phyloP scores from a whole-genome alignment of 805 yeast genomes.

The Candida parachauliodes region DNA sequence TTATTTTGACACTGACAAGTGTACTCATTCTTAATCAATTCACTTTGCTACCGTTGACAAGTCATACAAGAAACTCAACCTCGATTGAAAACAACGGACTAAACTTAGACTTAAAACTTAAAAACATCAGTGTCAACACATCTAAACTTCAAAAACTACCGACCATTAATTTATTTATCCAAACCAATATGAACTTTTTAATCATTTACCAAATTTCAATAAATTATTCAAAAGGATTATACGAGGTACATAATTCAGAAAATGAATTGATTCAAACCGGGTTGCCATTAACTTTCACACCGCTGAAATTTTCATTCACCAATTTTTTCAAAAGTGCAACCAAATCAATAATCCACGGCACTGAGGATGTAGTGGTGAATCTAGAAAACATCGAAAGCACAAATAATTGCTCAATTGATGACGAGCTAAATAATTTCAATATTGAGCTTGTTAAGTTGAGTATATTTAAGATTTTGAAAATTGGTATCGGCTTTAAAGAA shows the following conservation, averaged over 20 bases:
- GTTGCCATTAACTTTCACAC: slow-evolving; percentile 27
- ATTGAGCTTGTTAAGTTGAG: slow-evolving; percentile 27
- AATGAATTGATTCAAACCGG: slow-evolving; percentile 32
- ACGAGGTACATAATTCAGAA: slow-evolving; percentile 26
- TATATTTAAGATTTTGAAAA: slow-evolving; percentile 30
- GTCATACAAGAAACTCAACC: slow-evolving; percentile 41
- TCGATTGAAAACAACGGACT: slow-evolving; percentile 47
- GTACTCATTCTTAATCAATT: slow-evolving; percentile 27
- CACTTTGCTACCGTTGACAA: slow-evolving; percentile 42
- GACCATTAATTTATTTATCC: slow-evolving; percentile 34
- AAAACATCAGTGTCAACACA: slow-evolving; percentile 34
- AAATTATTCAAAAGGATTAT: slow-evolving; percentile 28
- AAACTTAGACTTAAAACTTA: slow-evolving; percentile 39
- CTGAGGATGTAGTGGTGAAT: slow-evolving; percentile 14
- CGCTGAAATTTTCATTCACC: slow-evolving; percentile 24
- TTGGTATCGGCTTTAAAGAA: slow-evolving; percentile 26
- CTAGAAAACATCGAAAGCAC: slow-evolving; percentile 35
- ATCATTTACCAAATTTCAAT: slow-evolving; percentile 39
- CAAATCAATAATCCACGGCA: slow-evolving; percentile 27
- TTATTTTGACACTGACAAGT: slow-evolving; percentile 25
- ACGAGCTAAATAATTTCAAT: slow-evolving; percentile 24
- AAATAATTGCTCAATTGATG: slow-evolving; percentile 26
- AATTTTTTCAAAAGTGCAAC: slow-evolving; percentile 31
- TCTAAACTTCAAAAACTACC: slow-evolving; percentile 25
- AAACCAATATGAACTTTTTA: slow-evolving; percentile 37